phyloP scores from a whole-genome alignment of 805 yeast species.

The Novakomyces olei region DNA sequence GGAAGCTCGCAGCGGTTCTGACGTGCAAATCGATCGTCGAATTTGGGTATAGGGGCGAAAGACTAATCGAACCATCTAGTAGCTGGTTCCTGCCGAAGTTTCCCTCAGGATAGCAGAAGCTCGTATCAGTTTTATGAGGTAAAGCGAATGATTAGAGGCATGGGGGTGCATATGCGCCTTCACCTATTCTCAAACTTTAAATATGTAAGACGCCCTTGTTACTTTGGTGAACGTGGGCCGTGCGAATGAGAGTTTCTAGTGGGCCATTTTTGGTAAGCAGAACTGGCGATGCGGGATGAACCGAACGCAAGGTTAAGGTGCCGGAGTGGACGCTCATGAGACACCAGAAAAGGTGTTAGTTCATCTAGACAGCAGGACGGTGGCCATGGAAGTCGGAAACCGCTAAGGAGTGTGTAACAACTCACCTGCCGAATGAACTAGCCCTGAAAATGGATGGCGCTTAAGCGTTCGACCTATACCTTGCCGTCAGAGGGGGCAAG shows the following conservation, averaged over 20 bases:
- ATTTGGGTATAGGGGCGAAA: constrained; percentile 25
- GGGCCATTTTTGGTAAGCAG: constrained; percentile 28
- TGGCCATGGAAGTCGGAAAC: constrained; percentile 30
- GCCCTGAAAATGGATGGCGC: constrained; percentile 22
- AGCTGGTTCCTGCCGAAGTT: constrained; percentile 25
- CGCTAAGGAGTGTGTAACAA: constrained; percentile 23
- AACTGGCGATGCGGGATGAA: constrained; percentile 27
- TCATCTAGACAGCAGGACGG: constrained; percentile 24
- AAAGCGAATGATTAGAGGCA: constrained; percentile 23
- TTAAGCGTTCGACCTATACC: constrained; percentile 23
- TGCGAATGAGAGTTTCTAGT: constrained; percentile 24
- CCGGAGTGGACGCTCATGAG: constrained; percentile 24
- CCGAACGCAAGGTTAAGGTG: constrained; percentile 23
- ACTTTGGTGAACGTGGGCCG: constrained; percentile 22
- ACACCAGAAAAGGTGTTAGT: constrained; percentile 26
- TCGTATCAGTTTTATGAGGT: constrained; percentile 23
- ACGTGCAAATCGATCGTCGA: constrained; percentile 25
- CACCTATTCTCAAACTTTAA: constrained; percentile 23
- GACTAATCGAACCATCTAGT: constrained; percentile 24
- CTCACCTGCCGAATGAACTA: constrained; percentile 25
- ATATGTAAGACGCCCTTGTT: constrained; percentile 23
- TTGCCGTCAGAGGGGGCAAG: constrained; percentile 20
- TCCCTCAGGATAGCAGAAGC: constrained; percentile 24
- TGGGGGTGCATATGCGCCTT: constrained; percentile 20
- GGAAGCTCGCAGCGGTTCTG: constrained; percentile 26